Base-by-base conservation (phyloP, 371 early-diverging fungal genomes). In the Batrachochytrium dendrobatidis region DNA sequence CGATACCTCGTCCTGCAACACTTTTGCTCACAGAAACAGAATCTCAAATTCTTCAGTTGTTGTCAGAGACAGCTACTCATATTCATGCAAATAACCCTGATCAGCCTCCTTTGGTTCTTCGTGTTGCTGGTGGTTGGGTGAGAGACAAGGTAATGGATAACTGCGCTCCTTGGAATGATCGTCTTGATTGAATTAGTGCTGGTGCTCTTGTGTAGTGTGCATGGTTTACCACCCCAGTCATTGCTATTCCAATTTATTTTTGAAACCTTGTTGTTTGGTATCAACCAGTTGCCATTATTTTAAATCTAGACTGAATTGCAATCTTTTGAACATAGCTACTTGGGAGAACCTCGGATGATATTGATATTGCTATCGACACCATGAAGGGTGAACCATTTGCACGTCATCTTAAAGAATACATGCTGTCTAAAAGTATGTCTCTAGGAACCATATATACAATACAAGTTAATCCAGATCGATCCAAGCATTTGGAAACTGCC, bases 51-150 rank as follows among this genome's bases (percentile, higher is more conserved):
- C 86, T 86, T 60, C 52, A 72, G n/a, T 61, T 87, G 20, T 75
- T 91, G 46, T 69, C 70, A 31, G 63, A 70, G 1, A 86, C 86
- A 1, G 78, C 85, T 1, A 63, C 72, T n/a, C 65, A 71, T 49
- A 68, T 88, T 53, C 75, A 80, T 1, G 30, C 39, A 61, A 31
- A 56, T 66, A 39, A 73, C 70, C 61, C 78, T 77, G 52, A 15
- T 7, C 65, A 72, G 58, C 81, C 82, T 0, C 71, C 64, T 22
- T 74, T 92, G 45, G 82, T 82, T 45, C 79, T 92, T 50, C 77
- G 99, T n/a, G 87, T 97, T 53, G 96, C 95, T 26, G 99, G 99
- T 58, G 99, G 99, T 8, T 99, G 99, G 99, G 99, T 98, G 48
- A 83, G 99, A 44, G 99, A 98, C 72, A 98, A 98, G 83, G 89